Evolutionary conservation across 2,329 filamentous ascomycete genomes (phyloP).

Genomic region (Clarireedia paspali): DNA sequence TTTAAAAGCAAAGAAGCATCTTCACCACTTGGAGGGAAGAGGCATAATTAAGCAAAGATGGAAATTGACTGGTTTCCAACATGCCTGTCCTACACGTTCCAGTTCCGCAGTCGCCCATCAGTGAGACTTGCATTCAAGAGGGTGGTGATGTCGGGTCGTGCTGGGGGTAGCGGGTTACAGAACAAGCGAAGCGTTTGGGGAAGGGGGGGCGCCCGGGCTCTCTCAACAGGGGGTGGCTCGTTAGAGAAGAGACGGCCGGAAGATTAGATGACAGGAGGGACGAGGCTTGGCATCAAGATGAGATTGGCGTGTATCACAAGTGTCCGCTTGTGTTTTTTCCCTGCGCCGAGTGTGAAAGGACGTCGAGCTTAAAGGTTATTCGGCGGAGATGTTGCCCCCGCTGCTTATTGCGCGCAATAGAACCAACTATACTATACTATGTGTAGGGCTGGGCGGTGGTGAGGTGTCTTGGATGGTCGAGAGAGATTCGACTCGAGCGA

Average conservation of each 20-base stretch:
- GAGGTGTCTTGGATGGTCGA: no score
- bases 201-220: background rate
- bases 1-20: background rate
- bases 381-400: background rate
- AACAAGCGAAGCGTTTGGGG: background rate
- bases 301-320: conserved; percentile 1
- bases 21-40: conserved; percentile 8
- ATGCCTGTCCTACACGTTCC: conserved; percentile 1
- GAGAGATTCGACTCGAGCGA: no score
- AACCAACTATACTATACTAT: background rate
- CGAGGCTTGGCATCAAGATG: background rate
- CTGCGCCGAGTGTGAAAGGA: background rate
- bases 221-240: background rate
- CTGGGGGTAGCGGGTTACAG: background rate
- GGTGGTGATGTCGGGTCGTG: conserved; percentile 4
- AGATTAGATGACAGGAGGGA: conserved; percentile 5
- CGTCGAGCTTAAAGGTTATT: background rate
- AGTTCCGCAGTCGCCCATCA: background rate
- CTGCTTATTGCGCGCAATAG: no score
- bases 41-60: conserved; percentile 21
- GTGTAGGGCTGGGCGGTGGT: no score
- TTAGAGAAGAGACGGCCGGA: background rate
- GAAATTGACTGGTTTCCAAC: conserved; percentile 17
- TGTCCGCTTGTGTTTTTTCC: background rate
- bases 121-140: conserved; percentile 1